Conservation (phyloP, 768 basidiomycete species). For the Mycena galericulata region DNA sequence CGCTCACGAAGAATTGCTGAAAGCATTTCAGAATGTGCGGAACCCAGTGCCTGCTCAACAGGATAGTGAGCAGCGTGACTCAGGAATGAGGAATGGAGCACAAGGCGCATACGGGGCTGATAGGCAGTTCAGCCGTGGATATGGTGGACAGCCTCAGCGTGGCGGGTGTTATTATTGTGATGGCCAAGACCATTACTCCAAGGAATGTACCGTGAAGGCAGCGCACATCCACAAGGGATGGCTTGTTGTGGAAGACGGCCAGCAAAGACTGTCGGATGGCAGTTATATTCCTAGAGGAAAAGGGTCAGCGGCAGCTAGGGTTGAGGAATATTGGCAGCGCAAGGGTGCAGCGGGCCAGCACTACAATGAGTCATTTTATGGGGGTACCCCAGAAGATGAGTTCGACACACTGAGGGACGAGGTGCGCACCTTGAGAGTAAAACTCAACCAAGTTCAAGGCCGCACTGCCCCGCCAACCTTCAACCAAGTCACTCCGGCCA, state of each 20-base stretch:
- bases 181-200: constrained; percentile 1
- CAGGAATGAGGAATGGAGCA: background rate
- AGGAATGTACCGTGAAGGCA: constrained; percentile 2
- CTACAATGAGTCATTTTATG: constrained; percentile 6
- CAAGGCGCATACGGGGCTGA: constrained; percentile 2
- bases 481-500: background rate
- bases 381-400: constrained; percentile 12
- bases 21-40: background rate
- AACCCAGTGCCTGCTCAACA: background rate
- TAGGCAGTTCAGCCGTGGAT: background rate
- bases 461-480: background rate
- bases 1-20: constrained; percentile 24
- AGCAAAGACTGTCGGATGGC: constrained; percentile 5
- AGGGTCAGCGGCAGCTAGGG: background rate
- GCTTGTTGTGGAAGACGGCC: constrained; percentile 8
- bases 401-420: constrained; percentile 18
- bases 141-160: background rate
- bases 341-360: constrained; percentile 20
- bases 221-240: constrained; percentile 8
- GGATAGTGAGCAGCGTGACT: constrained; percentile 7
- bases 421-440: constrained; percentile 20
- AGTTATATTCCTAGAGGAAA: constrained; percentile 14
- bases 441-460: constrained; percentile 7
- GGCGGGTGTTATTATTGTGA: constrained; percentile 21
- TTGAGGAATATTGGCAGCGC: constrained; percentile 25